Percentiles rank a stretch among this genome's conserved stretches.
phyloP scores from a whole-genome alignment of 2,329 filamentous ascomycete species.

The Pseudopyricularia cyperi region DNA sequence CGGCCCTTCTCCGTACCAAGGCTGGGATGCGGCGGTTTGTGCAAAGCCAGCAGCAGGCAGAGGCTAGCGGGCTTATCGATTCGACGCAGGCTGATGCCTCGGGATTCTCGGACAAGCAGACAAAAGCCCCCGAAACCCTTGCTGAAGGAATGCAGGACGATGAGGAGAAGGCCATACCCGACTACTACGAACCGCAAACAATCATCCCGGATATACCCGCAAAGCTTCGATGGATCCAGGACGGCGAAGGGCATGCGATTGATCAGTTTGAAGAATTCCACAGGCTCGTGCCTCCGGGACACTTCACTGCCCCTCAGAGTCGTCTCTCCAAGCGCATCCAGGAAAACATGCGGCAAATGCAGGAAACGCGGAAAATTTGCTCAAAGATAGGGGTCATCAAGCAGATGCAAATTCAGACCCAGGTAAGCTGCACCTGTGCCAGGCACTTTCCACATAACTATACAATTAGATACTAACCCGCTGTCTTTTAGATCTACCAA shows the following conservation, averaged over 20 bases:
- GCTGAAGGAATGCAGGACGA: constrained; percentile 93
- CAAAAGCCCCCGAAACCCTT: constrained; percentile 52
- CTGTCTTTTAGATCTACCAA: constrained; percentile 65
- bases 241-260: constrained; percentile 76
- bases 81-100: constrained; percentile 26
- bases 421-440: constrained; percentile 40
- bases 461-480: constrained; percentile 7
- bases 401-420: constrained; percentile 97
- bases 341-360: constrained; percentile 84
- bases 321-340: constrained; percentile 70
- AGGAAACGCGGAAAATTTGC: constrained; percentile 90
- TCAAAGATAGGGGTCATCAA: constrained; percentile 97
- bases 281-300: constrained; percentile 58
- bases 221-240: constrained; percentile 76
- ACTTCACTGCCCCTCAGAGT: constrained; percentile 64
- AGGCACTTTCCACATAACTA: background rate
- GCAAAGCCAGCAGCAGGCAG: constrained; percentile 61
- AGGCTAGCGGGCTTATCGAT: constrained; percentile 29
- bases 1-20: constrained; percentile 73
- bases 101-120: constrained; percentile 34
- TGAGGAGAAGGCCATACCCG: constrained; percentile 71
- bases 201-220: constrained; percentile 73
- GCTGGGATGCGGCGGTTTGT: constrained; percentile 83
- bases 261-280: constrained; percentile 80
- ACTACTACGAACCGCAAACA: constrained; percentile 85